These are phyloP conservation scores for Ophioceras dolichostomum DNA, from an alignment of 2,329 filamentous ascomycete genomes.

Conservation along the genomic window DNA sequence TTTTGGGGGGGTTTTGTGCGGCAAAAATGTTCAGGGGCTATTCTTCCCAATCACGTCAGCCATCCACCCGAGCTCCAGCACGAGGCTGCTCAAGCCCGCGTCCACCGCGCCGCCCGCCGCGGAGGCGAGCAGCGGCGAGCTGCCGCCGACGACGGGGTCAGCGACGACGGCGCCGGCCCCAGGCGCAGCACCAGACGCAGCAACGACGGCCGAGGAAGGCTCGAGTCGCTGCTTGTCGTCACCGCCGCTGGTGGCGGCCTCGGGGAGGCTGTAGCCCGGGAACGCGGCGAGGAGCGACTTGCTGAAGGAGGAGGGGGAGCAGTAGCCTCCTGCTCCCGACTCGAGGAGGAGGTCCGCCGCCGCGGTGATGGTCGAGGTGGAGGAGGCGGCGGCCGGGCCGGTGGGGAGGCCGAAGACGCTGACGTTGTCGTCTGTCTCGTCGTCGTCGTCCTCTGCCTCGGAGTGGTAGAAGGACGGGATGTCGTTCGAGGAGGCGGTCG, in stretches of 20 bases:
- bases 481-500: conserved; percentile 20
- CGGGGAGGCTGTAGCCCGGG: conserved; percentile 36
- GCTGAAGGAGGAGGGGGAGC: conserved; percentile 9
- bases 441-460: conserved; percentile 22
- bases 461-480: conserved; percentile 34
- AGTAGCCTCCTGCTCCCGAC: not conserved
- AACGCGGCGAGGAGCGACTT: conserved; percentile 15
- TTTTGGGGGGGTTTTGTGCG: no score
- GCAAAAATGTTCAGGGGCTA: no score
- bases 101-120: conserved; percentile 12
- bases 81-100: conserved; percentile 22
- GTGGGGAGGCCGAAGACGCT: conserved; percentile 19
- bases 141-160: no score
- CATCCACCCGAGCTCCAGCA: conserved; percentile 39
- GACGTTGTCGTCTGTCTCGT: conserved; percentile 25
- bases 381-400: conserved; percentile 6
- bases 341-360: conserved; percentile 6
- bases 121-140: conserved; percentile 4
- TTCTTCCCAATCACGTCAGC: conserved; percentile 26
- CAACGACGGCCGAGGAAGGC: not conserved
- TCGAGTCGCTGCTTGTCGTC: not conserved
- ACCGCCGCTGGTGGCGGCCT: not conserved
- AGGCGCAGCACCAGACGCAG: not conserved
- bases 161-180: not conserved
- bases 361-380: no score